Evolutionary conservation across 148 eudicot species (phyloP).

Genomic region (Diospyros lotus): DNA sequence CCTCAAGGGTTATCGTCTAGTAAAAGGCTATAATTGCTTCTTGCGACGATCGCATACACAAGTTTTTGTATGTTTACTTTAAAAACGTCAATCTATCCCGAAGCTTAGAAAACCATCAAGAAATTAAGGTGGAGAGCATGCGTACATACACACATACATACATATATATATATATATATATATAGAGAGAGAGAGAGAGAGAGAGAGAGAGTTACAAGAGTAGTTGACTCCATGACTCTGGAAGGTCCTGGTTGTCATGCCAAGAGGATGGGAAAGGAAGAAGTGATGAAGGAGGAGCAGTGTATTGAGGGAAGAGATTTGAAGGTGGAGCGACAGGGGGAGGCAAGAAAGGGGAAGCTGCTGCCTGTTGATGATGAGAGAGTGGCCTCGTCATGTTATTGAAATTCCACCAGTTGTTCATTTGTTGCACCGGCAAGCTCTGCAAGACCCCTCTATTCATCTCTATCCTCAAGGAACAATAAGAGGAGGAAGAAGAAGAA

Average conservation of each 20-base stretch:
- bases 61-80: too few species aligned
- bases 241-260: conserved; percentile 43
- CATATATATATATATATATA: too few species aligned
- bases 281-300: conserved; percentile 5
- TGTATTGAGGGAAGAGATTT: conserved; percentile 12
- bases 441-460: conserved; percentile 72
- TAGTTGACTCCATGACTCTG: conserved; percentile 72
- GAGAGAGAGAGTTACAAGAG: conserved; percentile 48
- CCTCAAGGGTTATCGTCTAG: neutral
- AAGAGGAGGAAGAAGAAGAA: neutral
- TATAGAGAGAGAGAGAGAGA: conserved; percentile 14
- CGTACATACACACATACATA: too few species aligned
- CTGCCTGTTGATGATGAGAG: neutral
- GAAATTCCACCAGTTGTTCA: conserved; percentile 57
- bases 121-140: too few species aligned
- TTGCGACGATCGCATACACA: too few species aligned
- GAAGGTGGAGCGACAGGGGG: conserved; percentile 6
- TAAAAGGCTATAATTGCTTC: too few species aligned
- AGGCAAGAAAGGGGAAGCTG: conserved; percentile 19
- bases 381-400: conserved; percentile 43
- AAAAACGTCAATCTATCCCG: too few species aligned
- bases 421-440: conserved; percentile 76
- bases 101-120: too few species aligned
- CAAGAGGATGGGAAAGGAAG: conserved; percentile 34
- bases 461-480: too few species aligned